Evolutionary conservation across 345 rosid species (phyloP), one percentile per base, ranked within the genome.

Genomic region (Hypericum androsaemum): DNA sequence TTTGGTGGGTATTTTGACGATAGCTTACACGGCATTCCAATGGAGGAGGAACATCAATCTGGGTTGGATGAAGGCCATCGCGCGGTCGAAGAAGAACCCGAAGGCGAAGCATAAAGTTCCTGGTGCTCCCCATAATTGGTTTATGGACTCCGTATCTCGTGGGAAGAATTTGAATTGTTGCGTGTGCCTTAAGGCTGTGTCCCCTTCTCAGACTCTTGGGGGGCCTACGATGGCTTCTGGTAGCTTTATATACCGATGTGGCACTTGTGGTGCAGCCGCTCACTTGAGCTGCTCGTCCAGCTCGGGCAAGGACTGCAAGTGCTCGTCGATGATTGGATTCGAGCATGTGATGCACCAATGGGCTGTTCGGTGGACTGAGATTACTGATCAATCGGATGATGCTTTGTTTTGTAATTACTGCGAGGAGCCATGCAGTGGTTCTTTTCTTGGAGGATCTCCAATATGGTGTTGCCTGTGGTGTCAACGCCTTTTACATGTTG

Each of bases 391-490:
- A 72, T 75, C 79, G 44, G 88, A 83, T 50, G 98, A 85, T 50
- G 71, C 81, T 56, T 76, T 80, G 5, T 81, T 83, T 46, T 92
- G 97, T 65, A 85, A 85, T 67, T 81, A 77, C 62, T 88, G 97
- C 64, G 98, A 92, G 58, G 98, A 88, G 73, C 78, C 80, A 7
- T 92, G 97, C 60, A 80, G 79, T 58, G 86, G 95, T 49, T 83
- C 97, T 39, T 92, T 92, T 74, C 90, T 92, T 38, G 80, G 97
- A 35, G 98, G 96, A 47, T 88, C 95, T 13, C 98, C 98, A 38
- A 80, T 85, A 61, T 92, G 96, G 98, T 83, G 95, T 70, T 92
- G 98, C 80, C 77, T 81, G 74, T 92, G 98, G 98, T 92, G 98
- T 71, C 98, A 92, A 62, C 85, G 84, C 40, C 86, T 92, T 60